Base-by-base conservation (phyloP, 805 yeast genomes). In the Debaryomyces tyrocola region DNA sequence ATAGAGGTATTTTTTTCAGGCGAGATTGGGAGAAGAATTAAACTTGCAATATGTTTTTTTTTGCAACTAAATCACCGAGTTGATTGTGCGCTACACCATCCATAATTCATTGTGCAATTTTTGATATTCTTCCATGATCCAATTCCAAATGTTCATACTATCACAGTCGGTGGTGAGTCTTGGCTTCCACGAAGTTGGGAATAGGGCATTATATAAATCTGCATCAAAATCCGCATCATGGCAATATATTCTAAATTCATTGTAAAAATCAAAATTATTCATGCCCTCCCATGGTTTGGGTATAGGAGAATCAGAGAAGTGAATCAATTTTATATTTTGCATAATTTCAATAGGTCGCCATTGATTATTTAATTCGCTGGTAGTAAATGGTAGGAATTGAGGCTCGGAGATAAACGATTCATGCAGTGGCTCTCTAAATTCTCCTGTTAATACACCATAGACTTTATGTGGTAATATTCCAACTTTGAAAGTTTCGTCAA, bases 251-350 rank as follows among this genome's bases (percentile, higher is more conserved):
- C 62, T 60, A 38, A 51, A 52, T n/a, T 46, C 24, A 42, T 61
- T 63, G 45, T 66, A 66, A 29, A 57, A 55, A 8, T 46, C 60
- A 9, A 29, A 24, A 33, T 58, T 51, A 41, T 59, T 53, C 40
- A 63, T 61, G 3, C 50, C 34, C 35, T 56, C 57, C 90, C 90
- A 84, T 4, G 89, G 90, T 56, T 85, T 84, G 0, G 83, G 80
- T 6, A 83, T 61, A 5, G 90, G 90, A 31, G 75, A 73, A 56
- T 85, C 90, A 3, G 85, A 79, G 59, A 79, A 85, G 58, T 85
- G 90, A 24, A 83, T 59, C 44, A 80, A 67, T 54, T 74, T 77
- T 4, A 75, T 60, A 9, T 66, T 59, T 6, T 56, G 49, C 6
- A 64, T 48, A 11, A 62, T 54, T 18, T 55, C 33, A 5, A 38